Base-by-base conservation (phyloP, 768 basidiomycete species). In the Obba rivulosa region DNA sequence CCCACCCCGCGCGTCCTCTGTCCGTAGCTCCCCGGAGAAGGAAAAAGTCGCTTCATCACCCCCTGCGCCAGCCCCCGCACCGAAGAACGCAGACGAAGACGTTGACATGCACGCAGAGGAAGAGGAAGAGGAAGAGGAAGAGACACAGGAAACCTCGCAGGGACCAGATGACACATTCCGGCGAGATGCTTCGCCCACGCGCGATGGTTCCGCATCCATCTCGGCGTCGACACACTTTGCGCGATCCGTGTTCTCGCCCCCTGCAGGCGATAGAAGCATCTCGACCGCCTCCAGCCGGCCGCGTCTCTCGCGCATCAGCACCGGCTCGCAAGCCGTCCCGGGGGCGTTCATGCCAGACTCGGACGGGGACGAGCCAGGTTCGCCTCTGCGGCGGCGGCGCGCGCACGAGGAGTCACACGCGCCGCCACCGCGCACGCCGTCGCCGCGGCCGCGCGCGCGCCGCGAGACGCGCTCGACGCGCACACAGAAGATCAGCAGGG, bases 261-360 rank as follows among this genome's bases (percentile, higher is more conserved):
- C 28, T 43, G 2, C 41, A 41, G 17, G 25, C 46, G 23, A 45
- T 31, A 31, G 35, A 17, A 47, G 17, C 28, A 48, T 53, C 40
- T 41, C 62, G 37, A 45, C 7, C 28, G 13, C 59, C 50, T 18
- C 51, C 45, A 53, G 49, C 34, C 41, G 46, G 22, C 39, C 35
- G 16, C 44, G 54, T 48, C 43, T 54, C 25, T 56, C 43, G 24
- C 49, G 57, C 38, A 35, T 54, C 35, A 41, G 57, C 43, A 47
- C 60, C 62, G 48, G 71, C 62, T 43, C 48, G 24, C 36, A 35
- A 40, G 63, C 64, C 34, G 70, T 67, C 4, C 77, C 77, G 9
- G 76, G 75, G 0, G 75, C 75, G 28, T 79, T 79, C 53, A 60
- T 62, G 8, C 60, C 60, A 1, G 72, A 72, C 2, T 74, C 73